phyloP scores from a whole-genome alignment of 768 basidiomycete genomes.

The Pisolithus albus region DNA sequence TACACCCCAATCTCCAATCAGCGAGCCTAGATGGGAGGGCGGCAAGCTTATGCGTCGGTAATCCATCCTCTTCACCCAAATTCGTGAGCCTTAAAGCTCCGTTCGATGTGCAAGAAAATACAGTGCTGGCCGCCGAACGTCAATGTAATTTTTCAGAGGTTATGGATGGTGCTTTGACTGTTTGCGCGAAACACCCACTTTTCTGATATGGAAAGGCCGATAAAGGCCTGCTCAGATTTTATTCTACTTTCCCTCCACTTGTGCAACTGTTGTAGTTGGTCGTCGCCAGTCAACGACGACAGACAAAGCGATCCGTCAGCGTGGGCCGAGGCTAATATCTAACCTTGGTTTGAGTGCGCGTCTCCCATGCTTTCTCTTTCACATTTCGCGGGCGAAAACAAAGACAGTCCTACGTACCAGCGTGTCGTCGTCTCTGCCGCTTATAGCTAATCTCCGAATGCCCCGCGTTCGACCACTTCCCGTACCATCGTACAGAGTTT shows the following conservation, averaged over 20 bases:
- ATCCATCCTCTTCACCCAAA: slow-evolving; percentile 21
- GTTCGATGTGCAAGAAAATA: slow-evolving; percentile 69
- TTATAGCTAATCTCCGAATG: slow-evolving; percentile 35
- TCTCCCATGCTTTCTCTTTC: slow-evolving; percentile 11
- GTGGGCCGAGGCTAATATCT: slow-evolving; percentile 57
- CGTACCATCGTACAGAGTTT: slow-evolving; percentile 29
- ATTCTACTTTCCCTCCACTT: slow-evolving; percentile 65
- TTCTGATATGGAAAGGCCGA: slow-evolving; percentile 50
- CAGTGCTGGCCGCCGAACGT: slow-evolving; percentile 19
- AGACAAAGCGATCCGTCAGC: slow-evolving; percentile 50
- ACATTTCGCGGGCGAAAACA: slow-evolving; percentile 1
- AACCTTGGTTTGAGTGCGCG: slow-evolving; percentile 32
- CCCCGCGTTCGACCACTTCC: slow-evolving; percentile 28
- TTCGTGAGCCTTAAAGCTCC: slow-evolving; percentile 57
- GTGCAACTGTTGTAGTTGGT: slow-evolving; percentile 32
- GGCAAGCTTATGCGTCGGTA: slow-evolving; percentile 24
- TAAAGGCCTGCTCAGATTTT: slow-evolving; percentile 44
- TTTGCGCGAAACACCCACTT: slow-evolving; percentile 34
- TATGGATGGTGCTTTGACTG: no score
- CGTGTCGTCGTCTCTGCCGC: slow-evolving; percentile 20
- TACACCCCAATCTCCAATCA: slow-evolving; percentile 55
- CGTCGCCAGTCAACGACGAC: slow-evolving; percentile 37
- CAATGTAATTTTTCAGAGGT: neutral
- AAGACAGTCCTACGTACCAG: slow-evolving; percentile 31
- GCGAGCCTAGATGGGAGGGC: slow-evolving; percentile 62